Percentiles rank a stretch among this genome's conserved stretches.
Conservation (phyloP, 345 rosid species). For the Eutrema japonicum region DNA sequence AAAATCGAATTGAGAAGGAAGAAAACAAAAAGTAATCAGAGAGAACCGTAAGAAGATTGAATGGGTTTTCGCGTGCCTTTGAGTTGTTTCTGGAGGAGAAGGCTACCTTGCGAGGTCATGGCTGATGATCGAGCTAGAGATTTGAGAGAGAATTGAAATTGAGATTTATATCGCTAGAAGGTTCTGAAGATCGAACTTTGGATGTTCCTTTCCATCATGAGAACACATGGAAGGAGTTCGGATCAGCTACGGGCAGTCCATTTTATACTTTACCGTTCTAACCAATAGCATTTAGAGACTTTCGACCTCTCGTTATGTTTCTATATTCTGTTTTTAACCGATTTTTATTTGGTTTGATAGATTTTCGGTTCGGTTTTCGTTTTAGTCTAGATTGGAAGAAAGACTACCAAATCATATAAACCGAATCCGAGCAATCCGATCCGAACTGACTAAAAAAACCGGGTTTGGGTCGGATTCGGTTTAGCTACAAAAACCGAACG, state of each 20-base stretch:
- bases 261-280: background rate
- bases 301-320: background rate
- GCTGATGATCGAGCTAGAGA: slow-evolving; percentile 25
- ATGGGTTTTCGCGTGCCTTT: slow-evolving; percentile 53
- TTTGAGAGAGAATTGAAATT: slow-evolving; percentile 12
- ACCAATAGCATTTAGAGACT: background rate
- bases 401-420: background rate
- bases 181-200: slow-evolving; percentile 23
- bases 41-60: background rate
- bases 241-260: slow-evolving; percentile 8
- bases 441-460: no score
- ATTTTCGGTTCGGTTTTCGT: slow-evolving; percentile 5
- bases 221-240: background rate
- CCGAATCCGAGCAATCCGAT: no score
- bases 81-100: slow-evolving; percentile 95
- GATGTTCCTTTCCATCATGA: slow-evolving; percentile 2
- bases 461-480: no score
- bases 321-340: background rate
- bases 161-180: slow-evolving; percentile 34
- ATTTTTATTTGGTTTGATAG: slow-evolving; percentile 8
- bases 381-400: background rate
- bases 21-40: background rate
- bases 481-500: no score
- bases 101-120: slow-evolving; percentile 85
- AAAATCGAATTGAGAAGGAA: slow-evolving; percentile 7